Evolutionary conservation across 2,329 filamentous ascomycete genomes (phyloP).

Genomic region (Exserohilum rostratum): DNA sequence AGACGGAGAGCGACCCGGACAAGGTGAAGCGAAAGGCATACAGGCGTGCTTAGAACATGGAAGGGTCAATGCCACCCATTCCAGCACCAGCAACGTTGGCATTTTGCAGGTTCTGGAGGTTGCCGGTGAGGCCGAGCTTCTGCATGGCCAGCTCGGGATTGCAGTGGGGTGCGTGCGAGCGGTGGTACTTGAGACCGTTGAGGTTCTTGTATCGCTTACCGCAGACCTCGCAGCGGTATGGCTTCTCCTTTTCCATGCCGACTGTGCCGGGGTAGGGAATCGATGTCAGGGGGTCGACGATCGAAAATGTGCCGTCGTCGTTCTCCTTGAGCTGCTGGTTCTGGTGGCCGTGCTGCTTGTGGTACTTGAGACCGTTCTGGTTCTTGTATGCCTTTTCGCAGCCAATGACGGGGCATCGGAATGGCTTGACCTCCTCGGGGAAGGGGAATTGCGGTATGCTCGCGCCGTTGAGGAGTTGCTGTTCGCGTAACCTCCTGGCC

Average conservation of each 20-base stretch:
- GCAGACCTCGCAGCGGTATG: slow-evolving; percentile 95
- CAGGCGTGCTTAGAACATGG: slow-evolving; percentile 48
- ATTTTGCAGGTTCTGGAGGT: slow-evolving; percentile 49
- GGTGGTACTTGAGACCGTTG: slow-evolving; percentile 93
- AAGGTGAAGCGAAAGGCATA: slow-evolving; percentile 13
- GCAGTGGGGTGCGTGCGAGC: slow-evolving; percentile 78
- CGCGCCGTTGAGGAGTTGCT: slow-evolving; percentile 64
- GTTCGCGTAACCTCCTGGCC: slow-evolving; percentile 68
- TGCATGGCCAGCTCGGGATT: slow-evolving; percentile 77
- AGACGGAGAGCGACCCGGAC: slow-evolving; percentile 3
- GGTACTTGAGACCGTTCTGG: slow-evolving; percentile 96
- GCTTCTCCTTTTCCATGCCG: slow-evolving; percentile 99
- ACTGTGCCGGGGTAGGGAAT: slow-evolving; percentile 93
- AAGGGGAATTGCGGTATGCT: slow-evolving; percentile 49
- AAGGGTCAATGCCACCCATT: slow-evolving; percentile 62
- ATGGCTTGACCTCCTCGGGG: slow-evolving; percentile 93
- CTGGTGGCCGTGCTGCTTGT: slow-evolving; percentile 87
- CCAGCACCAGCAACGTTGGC: slow-evolving; percentile 60
- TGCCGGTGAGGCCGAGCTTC: slow-evolving; percentile 46
- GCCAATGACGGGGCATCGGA: slow-evolving; percentile 95
- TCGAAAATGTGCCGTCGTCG: slow-evolving; percentile 94
- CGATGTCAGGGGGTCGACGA: slow-evolving; percentile 94
- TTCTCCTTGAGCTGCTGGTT: slow-evolving; percentile 98
- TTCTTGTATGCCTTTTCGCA: slow-evolving; percentile 99
- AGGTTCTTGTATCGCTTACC: slow-evolving; percentile 99